Evolutionary conservation across 495 filamentous ascomycete genomes (phyloP), one percentile per base, ranked within the genome.

Genomic region (Choiromyces venosus): DNA sequence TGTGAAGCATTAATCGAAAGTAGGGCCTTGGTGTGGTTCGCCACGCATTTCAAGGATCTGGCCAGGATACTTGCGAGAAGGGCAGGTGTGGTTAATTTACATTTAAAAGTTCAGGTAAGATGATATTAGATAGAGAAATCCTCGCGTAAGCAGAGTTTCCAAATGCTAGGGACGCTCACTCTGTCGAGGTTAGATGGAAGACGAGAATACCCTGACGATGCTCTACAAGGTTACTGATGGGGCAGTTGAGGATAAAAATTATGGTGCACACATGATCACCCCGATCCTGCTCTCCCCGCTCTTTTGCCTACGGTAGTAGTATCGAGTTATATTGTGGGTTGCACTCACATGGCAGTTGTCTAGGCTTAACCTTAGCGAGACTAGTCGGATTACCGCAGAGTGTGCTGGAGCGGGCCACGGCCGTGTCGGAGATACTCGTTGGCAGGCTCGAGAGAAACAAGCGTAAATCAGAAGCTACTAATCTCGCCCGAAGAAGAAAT

Each of bases 21-120:
- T 71, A 85, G 87, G 69, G 87, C 92, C 0, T 83, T 92, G 3
- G 88, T 97, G 8, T 97, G 93, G 89, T 99, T 98, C 80, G 93
- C 89, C 33, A 97, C 95, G 0, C 95, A 99, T 81, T 98, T 97
- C 78, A 86, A 87, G 46, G 91, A 96, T 77, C 85, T 99, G 7
- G 91, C 93, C 0, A 86, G 86, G 37, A 91, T 97, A 52, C 83
- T 97, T 75, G 87, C 87, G 3, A 89, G 91, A 74, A 87, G 89
- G 42, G 86, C 83, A 46, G 93, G 92, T 10, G 92, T 97, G 2
- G 84, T 94, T 65, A 94, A 91, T 78, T 83, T 95, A 25, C 93
- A 97, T 78, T 87, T 98, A 4, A 87, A 87, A 0, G 92, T 93
- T 21, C 87, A 96, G 66, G 87, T 89, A 61, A 83, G 65, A 25